Conservation (phyloP, 1,284 basidiomycete species). For the Gymnopus androsaceus region DNA sequence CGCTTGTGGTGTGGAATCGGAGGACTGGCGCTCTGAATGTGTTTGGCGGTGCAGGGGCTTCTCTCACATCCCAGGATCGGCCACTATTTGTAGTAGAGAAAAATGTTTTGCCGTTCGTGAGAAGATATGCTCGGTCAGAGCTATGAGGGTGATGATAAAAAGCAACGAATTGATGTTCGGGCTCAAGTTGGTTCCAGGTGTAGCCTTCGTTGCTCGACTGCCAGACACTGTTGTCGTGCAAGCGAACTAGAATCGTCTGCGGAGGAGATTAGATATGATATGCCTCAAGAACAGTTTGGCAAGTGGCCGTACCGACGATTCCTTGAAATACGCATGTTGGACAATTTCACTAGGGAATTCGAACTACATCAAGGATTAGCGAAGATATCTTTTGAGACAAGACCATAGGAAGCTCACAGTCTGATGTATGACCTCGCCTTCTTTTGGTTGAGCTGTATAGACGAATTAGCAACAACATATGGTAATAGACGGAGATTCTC, state of each 20-base stretch:
- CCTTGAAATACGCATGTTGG: conserved; percentile 85
- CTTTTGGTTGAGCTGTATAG: conserved; percentile 64
- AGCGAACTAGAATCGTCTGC: conserved; percentile 83
- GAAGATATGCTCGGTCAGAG: conserved; percentile 84
- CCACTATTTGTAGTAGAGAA: conserved; percentile 88
- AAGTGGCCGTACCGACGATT: conserved; percentile 55
- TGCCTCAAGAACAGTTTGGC: neutral
- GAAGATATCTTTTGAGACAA: too few relatives aligned
- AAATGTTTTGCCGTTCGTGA: conserved; percentile 69
- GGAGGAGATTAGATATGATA: conserved; percentile 12
- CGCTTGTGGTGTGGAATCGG: conserved; percentile 87
- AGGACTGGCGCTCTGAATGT: conserved; percentile 76
- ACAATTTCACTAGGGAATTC: conserved; percentile 71
- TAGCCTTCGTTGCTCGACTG: conserved; percentile 95
- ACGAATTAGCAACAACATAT: neutral
- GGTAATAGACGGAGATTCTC: conserved; percentile 4
- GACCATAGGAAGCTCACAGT: conserved; percentile 25
- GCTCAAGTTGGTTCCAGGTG: conserved; percentile 75
- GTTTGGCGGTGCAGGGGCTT: conserved; percentile 76
- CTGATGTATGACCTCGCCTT: conserved; percentile 73
- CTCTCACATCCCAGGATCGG: conserved; percentile 64
- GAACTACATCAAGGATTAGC: conserved; percentile 37
- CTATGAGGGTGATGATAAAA: conserved; percentile 87
- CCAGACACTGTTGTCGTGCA: conserved; percentile 81
- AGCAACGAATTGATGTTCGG: conserved; percentile 70